Evolutionary conservation across 208 protist species (phyloP).

Genomic region (Trypanosomatidae sp.): DNA sequence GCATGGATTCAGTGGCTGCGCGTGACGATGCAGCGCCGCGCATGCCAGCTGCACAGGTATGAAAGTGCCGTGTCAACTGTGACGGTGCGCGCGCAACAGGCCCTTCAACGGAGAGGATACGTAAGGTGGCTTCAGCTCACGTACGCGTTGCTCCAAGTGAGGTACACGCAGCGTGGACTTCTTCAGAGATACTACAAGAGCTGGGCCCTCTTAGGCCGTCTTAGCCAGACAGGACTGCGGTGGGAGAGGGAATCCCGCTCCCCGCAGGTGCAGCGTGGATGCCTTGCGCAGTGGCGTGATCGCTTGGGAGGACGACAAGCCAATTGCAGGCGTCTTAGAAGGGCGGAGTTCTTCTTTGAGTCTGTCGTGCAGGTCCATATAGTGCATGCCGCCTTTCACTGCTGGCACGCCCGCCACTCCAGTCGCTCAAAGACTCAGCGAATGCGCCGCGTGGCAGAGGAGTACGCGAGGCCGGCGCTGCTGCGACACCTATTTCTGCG

Average conservation of each 20-base stretch:
- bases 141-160: slow-evolving; percentile 2
- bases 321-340: neutral
- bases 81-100: neutral
- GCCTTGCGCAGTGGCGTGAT: slow-evolving; percentile 3
- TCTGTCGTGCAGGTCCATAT: slow-evolving; percentile 11
- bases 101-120: slow-evolving; percentile 1
- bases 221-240: neutral
- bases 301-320: neutral
- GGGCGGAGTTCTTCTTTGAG: slow-evolving; percentile 5
- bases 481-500: slow-evolving; percentile 19
- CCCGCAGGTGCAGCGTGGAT: neutral
- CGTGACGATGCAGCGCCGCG: slow-evolving; percentile 16
- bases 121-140: slow-evolving; percentile 20
- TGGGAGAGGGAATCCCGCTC: neutral
- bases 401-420: slow-evolving; percentile 2
- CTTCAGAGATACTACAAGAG: slow-evolving; percentile 1
- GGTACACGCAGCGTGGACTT: neutral
- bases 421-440: slow-evolving; percentile 3
- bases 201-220: slow-evolving; percentile 3
- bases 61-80: slow-evolving; percentile 1
- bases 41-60: slow-evolving; percentile 16
- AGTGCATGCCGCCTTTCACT: neutral
- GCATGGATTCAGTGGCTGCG: slow-evolving; percentile 38
- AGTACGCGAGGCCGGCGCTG: slow-evolving; percentile 21
- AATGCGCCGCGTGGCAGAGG: slow-evolving; percentile 24